These are phyloP conservation scores for Leucocoprinus birnbaumii DNA, from an alignment of 768 basidiomycete genomes.

Conservation along the genomic window DNA sequence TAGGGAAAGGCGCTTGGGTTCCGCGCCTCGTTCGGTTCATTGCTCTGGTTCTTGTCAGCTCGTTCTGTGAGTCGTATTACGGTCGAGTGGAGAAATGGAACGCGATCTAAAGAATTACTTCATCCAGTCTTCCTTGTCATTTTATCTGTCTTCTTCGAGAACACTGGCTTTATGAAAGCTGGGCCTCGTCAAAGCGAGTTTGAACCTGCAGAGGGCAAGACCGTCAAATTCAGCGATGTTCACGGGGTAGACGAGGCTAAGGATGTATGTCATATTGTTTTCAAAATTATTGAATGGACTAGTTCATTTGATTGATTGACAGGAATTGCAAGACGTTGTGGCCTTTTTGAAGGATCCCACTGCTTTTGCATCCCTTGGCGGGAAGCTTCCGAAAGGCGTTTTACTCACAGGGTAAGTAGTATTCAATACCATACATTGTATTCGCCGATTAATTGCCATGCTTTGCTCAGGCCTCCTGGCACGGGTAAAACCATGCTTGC, in stretches of 20 bases:
- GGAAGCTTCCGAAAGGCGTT: slow-evolving; percentile 92
- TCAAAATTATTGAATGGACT: background rate
- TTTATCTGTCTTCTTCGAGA: slow-evolving; percentile 87
- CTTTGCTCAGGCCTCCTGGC: slow-evolving; percentile 59
- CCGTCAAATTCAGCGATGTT: slow-evolving; percentile 91
- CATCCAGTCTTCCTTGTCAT: slow-evolving; percentile 75
- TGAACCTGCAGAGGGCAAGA: slow-evolving; percentile 75
- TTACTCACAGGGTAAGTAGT: slow-evolving; percentile 68
- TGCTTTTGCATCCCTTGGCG: slow-evolving; percentile 86
- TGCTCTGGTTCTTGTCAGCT: slow-evolving; percentile 48
- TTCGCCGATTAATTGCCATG: slow-evolving; percentile 8
- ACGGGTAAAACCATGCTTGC: slow-evolving; percentile 99
- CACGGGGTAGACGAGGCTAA: slow-evolving; percentile 98
- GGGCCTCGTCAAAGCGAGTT: slow-evolving; percentile 81
- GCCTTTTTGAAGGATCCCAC: slow-evolving; percentile 94
- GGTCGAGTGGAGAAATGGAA: background rate
- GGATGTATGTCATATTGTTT: slow-evolving; percentile 46
- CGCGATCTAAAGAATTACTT: background rate
- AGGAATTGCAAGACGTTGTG: slow-evolving; percentile 94
- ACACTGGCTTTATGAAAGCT: slow-evolving; percentile 89
- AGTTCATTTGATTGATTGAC: slow-evolving; percentile 5
- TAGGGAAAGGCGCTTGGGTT: slow-evolving; percentile 70
- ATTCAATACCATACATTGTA: slow-evolving; percentile 1
- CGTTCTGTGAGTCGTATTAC: slow-evolving; percentile 58
- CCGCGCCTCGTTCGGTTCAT: slow-evolving; percentile 63